Evolutionary conservation across 495 filamentous ascomycete genomes (phyloP).

Genomic region (Penicillium mononematosum): DNA sequence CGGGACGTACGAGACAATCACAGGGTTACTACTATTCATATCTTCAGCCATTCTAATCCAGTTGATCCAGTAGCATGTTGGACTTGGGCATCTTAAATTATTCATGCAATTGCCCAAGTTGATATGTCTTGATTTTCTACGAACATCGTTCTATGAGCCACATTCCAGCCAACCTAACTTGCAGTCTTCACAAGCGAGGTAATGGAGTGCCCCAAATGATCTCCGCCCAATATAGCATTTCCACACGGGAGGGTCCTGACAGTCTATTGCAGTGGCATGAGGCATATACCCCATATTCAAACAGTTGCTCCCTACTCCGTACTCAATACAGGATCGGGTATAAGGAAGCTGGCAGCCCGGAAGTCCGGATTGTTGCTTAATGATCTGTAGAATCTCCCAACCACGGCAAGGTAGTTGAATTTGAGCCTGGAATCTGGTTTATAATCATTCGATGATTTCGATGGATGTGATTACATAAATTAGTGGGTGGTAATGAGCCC

Average conservation of each 20-base stretch:
- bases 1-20: neutral
- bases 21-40: neutral
- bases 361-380: neutral
- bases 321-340: neutral
- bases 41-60: neutral
- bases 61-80: neutral
- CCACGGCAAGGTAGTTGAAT: neutral
- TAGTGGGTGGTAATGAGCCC: slow-evolving; percentile 6
- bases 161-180: neutral
- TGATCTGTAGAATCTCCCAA: neutral
- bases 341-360: neutral
- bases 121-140: neutral
- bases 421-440: neutral
- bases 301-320: neutral
- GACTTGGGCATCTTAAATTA: neutral
- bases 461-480: neutral
- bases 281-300: neutral
- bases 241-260: neutral
- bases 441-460: slow-evolving; percentile 1
- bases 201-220: neutral
- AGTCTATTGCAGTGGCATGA: too few relatives aligned
- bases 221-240: neutral
- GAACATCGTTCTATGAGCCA: neutral
- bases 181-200: neutral
- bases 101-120: neutral